These are phyloP conservation scores for Acanthamoeba sp. DNA, from an alignment of 208 protist species.

Conservation along the genomic window DNA sequence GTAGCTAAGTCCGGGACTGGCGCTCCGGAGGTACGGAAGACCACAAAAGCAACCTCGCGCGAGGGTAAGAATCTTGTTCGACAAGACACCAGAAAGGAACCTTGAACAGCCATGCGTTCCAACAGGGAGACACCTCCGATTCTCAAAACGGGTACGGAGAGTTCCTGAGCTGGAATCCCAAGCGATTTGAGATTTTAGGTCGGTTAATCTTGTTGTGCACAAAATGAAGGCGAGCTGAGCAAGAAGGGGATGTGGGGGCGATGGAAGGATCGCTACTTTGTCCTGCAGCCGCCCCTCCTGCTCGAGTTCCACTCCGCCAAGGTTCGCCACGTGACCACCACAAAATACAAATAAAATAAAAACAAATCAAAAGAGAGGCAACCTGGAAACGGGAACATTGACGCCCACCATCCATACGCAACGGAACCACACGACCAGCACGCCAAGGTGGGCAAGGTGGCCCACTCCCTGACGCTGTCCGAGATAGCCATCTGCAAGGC, in stretches of 20 bases:
- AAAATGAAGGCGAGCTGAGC: constrained; percentile 26
- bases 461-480: neutral
- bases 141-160: neutral
- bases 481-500: constrained; percentile 54
- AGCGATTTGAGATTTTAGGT: neutral
- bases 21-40: neutral
- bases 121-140: neutral
- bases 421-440: neutral
- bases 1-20: neutral
- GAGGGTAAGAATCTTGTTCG: neutral
- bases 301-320: constrained; percentile 52
- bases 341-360: no score
- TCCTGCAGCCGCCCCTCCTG: constrained; percentile 49
- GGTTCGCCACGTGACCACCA: neutral
- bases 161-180: neutral
- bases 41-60: neutral
- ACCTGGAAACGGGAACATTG: neutral
- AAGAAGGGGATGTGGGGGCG: constrained; percentile 64
- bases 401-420: no score
- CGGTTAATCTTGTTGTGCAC: neutral
- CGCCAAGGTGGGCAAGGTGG: constrained; percentile 24
- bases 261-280: constrained; percentile 49
- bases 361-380: no score
- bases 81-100: neutral
- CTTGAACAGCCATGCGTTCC: neutral